Evolutionary conservation across 2,329 filamentous ascomycete genomes (phyloP).

Genomic region (Pyricularia sp.): DNA sequence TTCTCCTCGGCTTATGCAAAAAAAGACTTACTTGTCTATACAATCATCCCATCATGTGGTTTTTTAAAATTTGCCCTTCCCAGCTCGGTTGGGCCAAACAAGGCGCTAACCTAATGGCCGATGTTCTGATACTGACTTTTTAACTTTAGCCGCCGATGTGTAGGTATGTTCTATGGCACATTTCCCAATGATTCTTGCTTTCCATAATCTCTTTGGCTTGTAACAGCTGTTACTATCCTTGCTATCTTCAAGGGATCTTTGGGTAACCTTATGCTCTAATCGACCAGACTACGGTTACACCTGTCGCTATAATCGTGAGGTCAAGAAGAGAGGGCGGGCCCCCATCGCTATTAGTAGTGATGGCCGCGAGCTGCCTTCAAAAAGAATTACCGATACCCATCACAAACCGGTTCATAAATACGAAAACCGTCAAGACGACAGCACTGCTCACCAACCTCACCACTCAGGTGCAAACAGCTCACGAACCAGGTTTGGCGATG

Average conservation of each 20-base stretch:
- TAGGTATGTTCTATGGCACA: slow-evolving; percentile 19
- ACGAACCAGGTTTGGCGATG: background rate
- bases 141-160: slow-evolving; percentile 21
- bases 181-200: background rate
- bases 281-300: slow-evolving; percentile 25
- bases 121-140: background rate
- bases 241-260: background rate
- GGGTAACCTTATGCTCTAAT: background rate
- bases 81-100: background rate
- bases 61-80: background rate
- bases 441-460: background rate
- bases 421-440: background rate
- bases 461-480: background rate
- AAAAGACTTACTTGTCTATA: background rate
- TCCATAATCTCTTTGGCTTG: slow-evolving; percentile 10
- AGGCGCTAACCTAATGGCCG: background rate
- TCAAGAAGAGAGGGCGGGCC: slow-evolving; percentile 26
- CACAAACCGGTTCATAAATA: background rate
- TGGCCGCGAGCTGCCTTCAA: background rate
- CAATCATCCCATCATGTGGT: background rate
- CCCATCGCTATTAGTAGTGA: slow-evolving; percentile 11
- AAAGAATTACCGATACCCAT: background rate
- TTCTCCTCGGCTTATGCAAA: background rate
- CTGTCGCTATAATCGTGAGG: slow-evolving; percentile 25
- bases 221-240: background rate